Conservation (phyloP, 1,284 basidiomycete genomes). For the Tilletiaria anomala region DNA sequence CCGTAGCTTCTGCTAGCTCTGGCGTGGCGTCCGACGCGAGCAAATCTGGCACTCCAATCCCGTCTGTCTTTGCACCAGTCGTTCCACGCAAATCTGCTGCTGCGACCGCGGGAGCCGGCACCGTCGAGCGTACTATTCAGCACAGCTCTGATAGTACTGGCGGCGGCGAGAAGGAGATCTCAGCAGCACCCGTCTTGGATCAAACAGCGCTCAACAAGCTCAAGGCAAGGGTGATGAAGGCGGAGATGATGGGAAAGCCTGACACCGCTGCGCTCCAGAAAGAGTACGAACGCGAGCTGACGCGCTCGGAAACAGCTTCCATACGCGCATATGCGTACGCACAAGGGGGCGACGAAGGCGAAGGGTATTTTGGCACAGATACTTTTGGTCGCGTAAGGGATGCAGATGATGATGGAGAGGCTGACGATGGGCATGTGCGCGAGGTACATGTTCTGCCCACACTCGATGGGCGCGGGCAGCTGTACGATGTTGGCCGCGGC, state of each 20-base stretch:
- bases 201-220: slow-evolving; percentile 65
- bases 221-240: slow-evolving; percentile 80
- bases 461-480: slow-evolving; percentile 63
- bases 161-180: no score
- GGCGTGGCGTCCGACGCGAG: no score
- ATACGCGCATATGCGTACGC: no score
- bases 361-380: no score
- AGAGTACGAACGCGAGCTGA: slow-evolving; percentile 60
- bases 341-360: neutral
- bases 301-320: slow-evolving; percentile 20
- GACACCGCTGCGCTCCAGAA: slow-evolving; percentile 62
- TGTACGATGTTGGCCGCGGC: slow-evolving; percentile 70
- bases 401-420: neutral
- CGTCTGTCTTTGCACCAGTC: neutral
- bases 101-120: no score
- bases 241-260: slow-evolving; percentile 61
- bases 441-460: slow-evolving; percentile 73
- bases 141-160: no score
- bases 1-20: no score
- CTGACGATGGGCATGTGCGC: slow-evolving; percentile 33
- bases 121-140: no score
- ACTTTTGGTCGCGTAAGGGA: neutral
- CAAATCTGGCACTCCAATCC: neutral
- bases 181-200: slow-evolving; percentile 34
- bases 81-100: neutral